Percentiles rank a stretch among this genome's conserved stretches.
phyloP scores from a whole-genome alignment of 2,329 filamentous ascomycete species.

The Dactylella cylindrospora region DNA sequence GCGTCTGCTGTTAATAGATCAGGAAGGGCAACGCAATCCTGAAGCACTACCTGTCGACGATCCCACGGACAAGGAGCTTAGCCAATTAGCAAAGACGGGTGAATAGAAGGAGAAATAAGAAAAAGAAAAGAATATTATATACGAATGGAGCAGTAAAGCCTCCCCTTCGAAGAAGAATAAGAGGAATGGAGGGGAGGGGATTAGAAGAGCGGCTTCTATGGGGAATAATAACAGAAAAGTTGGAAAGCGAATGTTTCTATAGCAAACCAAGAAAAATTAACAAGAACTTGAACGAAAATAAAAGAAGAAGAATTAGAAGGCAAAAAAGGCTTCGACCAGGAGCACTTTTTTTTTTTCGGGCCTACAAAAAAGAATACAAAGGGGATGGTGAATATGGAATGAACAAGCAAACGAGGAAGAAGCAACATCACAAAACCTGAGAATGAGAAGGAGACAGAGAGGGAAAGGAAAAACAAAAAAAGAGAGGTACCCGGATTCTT shows the following conservation, averaged over 20 bases:
- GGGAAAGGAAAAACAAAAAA: not conserved
- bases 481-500: conserved; percentile 16
- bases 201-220: conserved; percentile 13
- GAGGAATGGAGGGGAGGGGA: conserved; percentile 8
- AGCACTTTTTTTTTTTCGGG: too few species aligned
- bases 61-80: too few species aligned
- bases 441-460: conserved; percentile 14
- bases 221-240: conserved; percentile 1
- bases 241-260: conserved; percentile 40
- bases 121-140: conserved; percentile 35
- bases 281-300: too few species aligned
- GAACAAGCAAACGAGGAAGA: conserved; percentile 19
- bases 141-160: too few species aligned
- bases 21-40: too few species aligned
- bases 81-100: conserved; percentile 10
- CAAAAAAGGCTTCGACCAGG: conserved; percentile 15
- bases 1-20: too few species aligned
- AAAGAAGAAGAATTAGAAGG: conserved; percentile 35
- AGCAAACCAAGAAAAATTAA: too few species aligned
- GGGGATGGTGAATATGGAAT: not conserved
- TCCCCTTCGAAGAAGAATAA: too few species aligned
- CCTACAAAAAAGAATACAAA: conserved; percentile 9
- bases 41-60: too few species aligned
- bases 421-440: conserved; percentile 17
- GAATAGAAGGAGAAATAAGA: conserved; percentile 34